phyloP scores from a whole-genome alignment of 768 basidiomycete species.

The Udeniomyces megalosporus region DNA sequence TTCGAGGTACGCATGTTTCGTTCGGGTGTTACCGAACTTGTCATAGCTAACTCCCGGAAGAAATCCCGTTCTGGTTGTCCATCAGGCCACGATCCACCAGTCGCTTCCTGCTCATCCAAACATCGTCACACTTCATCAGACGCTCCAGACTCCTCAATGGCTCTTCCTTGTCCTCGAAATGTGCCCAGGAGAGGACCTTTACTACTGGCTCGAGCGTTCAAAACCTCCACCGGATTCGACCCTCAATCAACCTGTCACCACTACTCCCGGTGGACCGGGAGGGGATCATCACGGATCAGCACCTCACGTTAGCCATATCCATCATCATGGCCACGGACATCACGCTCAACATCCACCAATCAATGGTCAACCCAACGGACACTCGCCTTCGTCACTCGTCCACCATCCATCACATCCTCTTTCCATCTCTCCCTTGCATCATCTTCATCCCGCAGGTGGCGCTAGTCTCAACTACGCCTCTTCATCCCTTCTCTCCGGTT shows the following conservation, averaged over 20 bases:
- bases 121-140: slow-evolving; percentile 79
- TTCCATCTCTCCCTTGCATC: slow-evolving; percentile 21
- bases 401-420: slow-evolving; percentile 21
- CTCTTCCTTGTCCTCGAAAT: slow-evolving; percentile 85
- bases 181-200: slow-evolving; percentile 91
- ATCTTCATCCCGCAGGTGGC: slow-evolving; percentile 22
- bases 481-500: neutral
- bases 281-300: slow-evolving; percentile 13
- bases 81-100: slow-evolving; percentile 81
- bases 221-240: slow-evolving; percentile 35
- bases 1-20: slow-evolving; percentile 47
- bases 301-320: neutral
- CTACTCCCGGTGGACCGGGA: neutral
- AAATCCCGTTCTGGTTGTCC: neutral
- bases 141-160: slow-evolving; percentile 79
- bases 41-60: too few species aligned
- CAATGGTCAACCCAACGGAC: neutral
- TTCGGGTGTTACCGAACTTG: neutral
- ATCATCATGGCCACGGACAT: neutral
- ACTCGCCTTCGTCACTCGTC: slow-evolving; percentile 24
- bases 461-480: neutral
- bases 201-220: slow-evolving; percentile 95
- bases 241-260: slow-evolving; percentile 20
- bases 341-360: too few species aligned
- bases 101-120: slow-evolving; percentile 76